phyloP scores from a whole-genome alignment of 1,284 basidiomycete genomes.

The Bothia castanella region DNA sequence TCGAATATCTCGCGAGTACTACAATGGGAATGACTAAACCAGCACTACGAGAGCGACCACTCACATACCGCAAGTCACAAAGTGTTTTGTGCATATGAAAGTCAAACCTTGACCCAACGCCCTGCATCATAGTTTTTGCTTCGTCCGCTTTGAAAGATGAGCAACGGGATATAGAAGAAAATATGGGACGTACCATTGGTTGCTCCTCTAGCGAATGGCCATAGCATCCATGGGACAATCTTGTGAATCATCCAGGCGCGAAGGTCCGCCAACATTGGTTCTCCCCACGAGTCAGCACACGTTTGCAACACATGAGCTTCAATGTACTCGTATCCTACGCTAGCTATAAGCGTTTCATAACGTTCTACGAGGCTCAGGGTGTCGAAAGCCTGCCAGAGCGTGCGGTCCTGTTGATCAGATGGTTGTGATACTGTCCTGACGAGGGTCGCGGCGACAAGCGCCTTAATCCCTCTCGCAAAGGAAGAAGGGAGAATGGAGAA shows the following conservation, averaged over 20 bases:
- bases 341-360: slow-evolving; percentile 79
- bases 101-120: slow-evolving; percentile 84
- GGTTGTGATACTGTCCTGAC: slow-evolving; percentile 33
- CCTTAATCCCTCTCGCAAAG: slow-evolving; percentile 62
- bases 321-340: slow-evolving; percentile 82
- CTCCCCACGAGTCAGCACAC: slow-evolving; percentile 68
- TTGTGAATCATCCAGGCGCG: slow-evolving; percentile 73
- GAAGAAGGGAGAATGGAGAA: slow-evolving; percentile 63
- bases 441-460: slow-evolving; percentile 58
- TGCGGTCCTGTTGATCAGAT: slow-evolving; percentile 33
- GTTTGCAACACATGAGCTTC: slow-evolving; percentile 65
- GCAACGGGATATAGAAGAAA: slow-evolving; percentile 18
- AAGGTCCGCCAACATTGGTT: slow-evolving; percentile 58
- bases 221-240: slow-evolving; percentile 80
- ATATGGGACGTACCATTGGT: slow-evolving; percentile 45
- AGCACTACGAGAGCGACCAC: background rate
- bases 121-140: slow-evolving; percentile 67
- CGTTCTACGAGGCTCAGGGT: slow-evolving; percentile 77
- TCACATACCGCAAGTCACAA: slow-evolving; percentile 73
- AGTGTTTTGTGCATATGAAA: slow-evolving; percentile 88
- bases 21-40: slow-evolving; percentile 1
- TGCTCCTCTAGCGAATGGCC: slow-evolving; percentile 69
- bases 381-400: slow-evolving; percentile 64
- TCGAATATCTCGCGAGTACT: slow-evolving; percentile 91
- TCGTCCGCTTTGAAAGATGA: slow-evolving; percentile 53